Evolutionary conservation across 2,329 filamentous ascomycete species (phyloP), one percentile per base, ranked within the genome.

Genomic region (Fusarium verrucosum): DNA sequence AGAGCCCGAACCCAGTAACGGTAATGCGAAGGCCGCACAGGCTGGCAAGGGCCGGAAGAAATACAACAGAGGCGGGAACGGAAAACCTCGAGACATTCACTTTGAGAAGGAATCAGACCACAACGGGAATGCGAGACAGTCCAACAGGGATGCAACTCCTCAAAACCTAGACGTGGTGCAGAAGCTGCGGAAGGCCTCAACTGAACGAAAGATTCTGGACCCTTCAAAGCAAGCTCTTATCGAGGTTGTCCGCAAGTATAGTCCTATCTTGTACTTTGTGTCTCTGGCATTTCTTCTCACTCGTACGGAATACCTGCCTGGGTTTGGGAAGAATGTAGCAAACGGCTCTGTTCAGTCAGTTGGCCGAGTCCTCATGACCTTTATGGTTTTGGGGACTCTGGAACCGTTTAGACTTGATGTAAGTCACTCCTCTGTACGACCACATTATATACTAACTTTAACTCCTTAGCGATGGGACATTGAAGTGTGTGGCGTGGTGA

Each of bases 321-420:
- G 40, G 9, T 22, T 58, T 14, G 36, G 37, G 7, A 13, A 36
- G 14, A 19, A 19, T 26, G 23, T 13, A 8, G 43, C 23, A n/a
- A 32, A 36, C 16, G 22, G 10, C 14, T n/a, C 19, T 26, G 22
- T 46, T 25, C 42, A 44, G 28, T 49, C 36, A 52, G 17, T 45
- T 32, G 50, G 41, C 4, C 69, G 64, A 20, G 42, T 65, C 25
- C 20, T 72, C n/a, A 40, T 53, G 10, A 58, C 52, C 40, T 72
- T 69, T 45, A 46, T 61, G 16, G 30, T 63, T 5, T 42, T 73
- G 14, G 71, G 70, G 19, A 68, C 58, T 10, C 10, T 70, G 23
- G 71, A 73, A 46, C 65, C 71, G 7, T 19, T 72, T 2, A 65
- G 69, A 26, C 50, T 28, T 17, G 25, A 62, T 46, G 71, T 73